Evolutionary conservation across 2,329 filamentous ascomycete species (phyloP).

Genomic region (Aotearoamyces nothofagi): DNA sequence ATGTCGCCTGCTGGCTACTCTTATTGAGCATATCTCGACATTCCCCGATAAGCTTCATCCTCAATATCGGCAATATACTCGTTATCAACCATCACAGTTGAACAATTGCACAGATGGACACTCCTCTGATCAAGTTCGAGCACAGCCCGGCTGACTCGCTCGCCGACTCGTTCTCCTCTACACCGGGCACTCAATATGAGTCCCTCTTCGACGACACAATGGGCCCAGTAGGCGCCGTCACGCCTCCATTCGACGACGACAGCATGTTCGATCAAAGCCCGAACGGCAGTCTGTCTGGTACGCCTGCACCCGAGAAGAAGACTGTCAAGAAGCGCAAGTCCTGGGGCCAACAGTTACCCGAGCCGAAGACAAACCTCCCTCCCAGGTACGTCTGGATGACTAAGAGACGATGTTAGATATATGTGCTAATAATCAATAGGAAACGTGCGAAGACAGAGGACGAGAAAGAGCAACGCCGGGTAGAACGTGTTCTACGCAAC

Average conservation of each 20-base stretch:
- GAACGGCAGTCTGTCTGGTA: constrained; percentile 12
- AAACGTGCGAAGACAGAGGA: constrained; percentile 98
- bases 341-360: constrained; percentile 93
- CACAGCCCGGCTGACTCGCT: constrained; percentile 17
- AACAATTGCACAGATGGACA: constrained; percentile 7
- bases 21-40: neutral
- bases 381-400: constrained; percentile 55
- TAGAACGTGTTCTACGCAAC: constrained; percentile 93
- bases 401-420: no score
- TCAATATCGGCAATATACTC: no score
- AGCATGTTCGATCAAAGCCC: constrained; percentile 15
- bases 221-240: constrained; percentile 15
- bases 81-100: no score
- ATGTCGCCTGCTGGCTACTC: neutral
- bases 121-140: constrained; percentile 19
- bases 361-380: constrained; percentile 91
- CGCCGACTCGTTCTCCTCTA: constrained; percentile 19
- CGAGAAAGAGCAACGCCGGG: constrained; percentile 94
- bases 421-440: constrained; percentile 28
- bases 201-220: constrained; percentile 16
- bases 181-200: constrained; percentile 17
- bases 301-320: constrained; percentile 44
- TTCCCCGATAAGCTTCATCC: no score
- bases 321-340: constrained; percentile 89
- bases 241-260: constrained; percentile 18